These are phyloP conservation scores for Brassica hybrid DNA, from an alignment of 441 rosid species.

Conservation along the genomic window DNA sequence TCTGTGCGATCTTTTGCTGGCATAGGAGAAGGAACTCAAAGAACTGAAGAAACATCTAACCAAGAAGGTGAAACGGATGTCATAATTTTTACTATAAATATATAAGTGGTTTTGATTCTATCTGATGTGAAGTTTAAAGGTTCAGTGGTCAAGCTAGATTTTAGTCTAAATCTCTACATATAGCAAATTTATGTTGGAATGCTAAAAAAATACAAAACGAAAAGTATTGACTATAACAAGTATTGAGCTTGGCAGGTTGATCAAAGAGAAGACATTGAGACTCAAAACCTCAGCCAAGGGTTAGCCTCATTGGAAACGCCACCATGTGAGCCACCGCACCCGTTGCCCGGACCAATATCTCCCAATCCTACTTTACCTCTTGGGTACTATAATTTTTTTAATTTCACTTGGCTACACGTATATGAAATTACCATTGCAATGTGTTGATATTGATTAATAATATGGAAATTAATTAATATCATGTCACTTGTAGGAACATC, in stretches of 20 bases:
- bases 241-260: conserved; percentile 18
- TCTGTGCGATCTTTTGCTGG: conserved; percentile 11
- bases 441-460: background rate
- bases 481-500: conserved; percentile 21
- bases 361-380: conserved; percentile 22
- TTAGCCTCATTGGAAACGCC: background rate
- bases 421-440: background rate
- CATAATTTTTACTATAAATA: background rate
- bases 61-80: conserved; percentile 35
- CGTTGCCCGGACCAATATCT: background rate
- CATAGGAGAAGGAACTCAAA: conserved; percentile 40
- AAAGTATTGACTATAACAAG: background rate
- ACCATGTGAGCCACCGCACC: conserved; percentile 13
- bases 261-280: conserved; percentile 12
- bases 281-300: conserved; percentile 9
- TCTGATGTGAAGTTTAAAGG: background rate
- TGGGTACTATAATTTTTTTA: conserved; percentile 15
- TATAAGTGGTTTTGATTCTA: background rate
- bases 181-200: conserved; percentile 22
- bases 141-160: no score
- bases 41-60: conserved; percentile 41
- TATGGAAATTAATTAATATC: background rate
- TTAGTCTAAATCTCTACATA: no score
- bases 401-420: background rate
- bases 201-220: background rate